These are phyloP conservation scores for Aurinia saxatilis DNA, from an alignment of 345 rosid species.

Conservation along the genomic window DNA sequence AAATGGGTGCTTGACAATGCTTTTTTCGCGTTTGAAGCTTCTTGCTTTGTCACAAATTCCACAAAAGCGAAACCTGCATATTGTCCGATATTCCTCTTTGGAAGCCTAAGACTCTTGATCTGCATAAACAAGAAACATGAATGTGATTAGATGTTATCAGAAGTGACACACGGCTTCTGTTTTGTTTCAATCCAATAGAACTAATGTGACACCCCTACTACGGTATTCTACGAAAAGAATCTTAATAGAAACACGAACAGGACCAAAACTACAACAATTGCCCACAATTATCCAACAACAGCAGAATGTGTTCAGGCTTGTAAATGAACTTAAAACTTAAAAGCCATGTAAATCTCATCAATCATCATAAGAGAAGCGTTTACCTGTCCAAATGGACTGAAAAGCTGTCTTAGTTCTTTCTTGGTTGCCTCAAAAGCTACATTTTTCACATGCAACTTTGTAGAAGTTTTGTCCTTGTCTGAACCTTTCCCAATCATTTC, in stretches of 20 bases:
- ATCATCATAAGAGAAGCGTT: neutral
- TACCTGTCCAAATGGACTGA: conserved; percentile 97
- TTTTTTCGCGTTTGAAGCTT: conserved; percentile 65
- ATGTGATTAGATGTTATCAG: neutral
- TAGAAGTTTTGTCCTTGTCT: conserved; percentile 57
- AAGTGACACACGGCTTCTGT: neutral
- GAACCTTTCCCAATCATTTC: conserved; percentile 45
- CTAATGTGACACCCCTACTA: neutral
- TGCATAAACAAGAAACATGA: conserved; percentile 22
- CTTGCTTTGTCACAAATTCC: conserved; percentile 85
- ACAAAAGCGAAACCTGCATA: conserved; percentile 84
- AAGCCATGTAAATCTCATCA: neutral
- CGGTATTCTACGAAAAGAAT: neutral
- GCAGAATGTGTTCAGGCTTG: neutral
- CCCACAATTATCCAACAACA: neutral
- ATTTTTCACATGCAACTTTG: conserved; percentile 78
- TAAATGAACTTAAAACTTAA: neutral
- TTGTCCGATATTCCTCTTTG: conserved; percentile 52
- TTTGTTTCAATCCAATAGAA: neutral
- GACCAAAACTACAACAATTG: neutral
- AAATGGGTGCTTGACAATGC: conserved; percentile 74
- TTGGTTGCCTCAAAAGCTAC: conserved; percentile 95
- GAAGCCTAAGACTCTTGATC: conserved; percentile 85
- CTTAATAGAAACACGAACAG: neutral
- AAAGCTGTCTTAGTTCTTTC: conserved; percentile 81